Evolutionary conservation across 768 basidiomycete species (phyloP).

Genomic region (Neoboletus subvelutipes): DNA sequence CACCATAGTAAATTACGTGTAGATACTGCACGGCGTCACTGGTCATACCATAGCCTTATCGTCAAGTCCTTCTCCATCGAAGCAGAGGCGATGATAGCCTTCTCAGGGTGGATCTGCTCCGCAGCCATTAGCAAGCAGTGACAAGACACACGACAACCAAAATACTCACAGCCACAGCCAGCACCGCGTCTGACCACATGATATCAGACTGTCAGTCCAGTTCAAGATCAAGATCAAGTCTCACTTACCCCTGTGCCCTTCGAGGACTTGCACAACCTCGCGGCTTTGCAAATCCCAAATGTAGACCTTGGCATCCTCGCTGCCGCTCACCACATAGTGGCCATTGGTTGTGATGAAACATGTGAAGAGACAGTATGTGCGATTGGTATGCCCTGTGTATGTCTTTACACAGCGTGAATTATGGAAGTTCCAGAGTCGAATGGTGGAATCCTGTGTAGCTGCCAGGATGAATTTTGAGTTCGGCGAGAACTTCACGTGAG

Average conservation of each 20-base stretch:
- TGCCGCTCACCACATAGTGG: constrained; percentile 81
- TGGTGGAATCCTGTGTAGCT: constrained; percentile 91
- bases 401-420: constrained; percentile 91
- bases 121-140: constrained; percentile 6
- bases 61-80: constrained; percentile 86
- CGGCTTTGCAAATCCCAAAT: constrained; percentile 89
- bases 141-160: constrained; percentile 5
- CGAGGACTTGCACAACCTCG: constrained; percentile 68
- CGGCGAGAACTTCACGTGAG: constrained; percentile 87
- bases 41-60: constrained; percentile 78
- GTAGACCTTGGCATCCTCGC: constrained; percentile 85
- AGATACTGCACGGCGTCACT: constrained; percentile 6
- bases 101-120: constrained; percentile 71
- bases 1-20: neutral
- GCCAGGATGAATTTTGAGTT: constrained; percentile 89
- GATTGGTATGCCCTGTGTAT: constrained; percentile 82
- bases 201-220: neutral
- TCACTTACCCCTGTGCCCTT: constrained; percentile 74
- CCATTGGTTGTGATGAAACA: constrained; percentile 59
- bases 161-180: constrained; percentile 69
- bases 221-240: neutral
- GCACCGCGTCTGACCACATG: constrained; percentile 49
- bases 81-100: constrained; percentile 80
- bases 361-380: constrained; percentile 77
- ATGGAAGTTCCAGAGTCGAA: constrained; percentile 94